A percentile compares a stretch with the other conserved stretches of the same genome.
Evolutionary conservation across 176 grass and related monocot genomes (phyloP).

Genomic region (Rhynchospora breviuscula): DNA sequence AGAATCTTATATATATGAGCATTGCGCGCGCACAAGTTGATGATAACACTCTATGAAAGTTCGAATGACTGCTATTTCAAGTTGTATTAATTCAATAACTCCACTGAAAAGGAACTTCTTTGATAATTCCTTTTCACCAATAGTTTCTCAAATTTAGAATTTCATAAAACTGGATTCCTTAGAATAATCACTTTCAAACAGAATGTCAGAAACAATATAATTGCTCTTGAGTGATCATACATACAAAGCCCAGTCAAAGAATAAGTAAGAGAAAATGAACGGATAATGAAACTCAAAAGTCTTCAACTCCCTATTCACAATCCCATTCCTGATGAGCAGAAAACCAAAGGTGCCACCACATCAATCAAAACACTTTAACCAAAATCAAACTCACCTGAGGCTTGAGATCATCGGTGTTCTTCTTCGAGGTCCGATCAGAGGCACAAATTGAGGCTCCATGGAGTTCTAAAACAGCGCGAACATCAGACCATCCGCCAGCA

Average conservation of each 20-base stretch:
- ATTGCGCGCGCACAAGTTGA: not conserved
- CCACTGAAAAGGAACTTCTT: not conserved
- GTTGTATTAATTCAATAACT: not conserved
- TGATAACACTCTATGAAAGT: not conserved
- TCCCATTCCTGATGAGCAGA: not conserved
- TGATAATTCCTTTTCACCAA: not conserved
- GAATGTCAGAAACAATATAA: not conserved
- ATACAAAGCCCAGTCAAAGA: not conserved
- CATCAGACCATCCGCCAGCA: not conserved
- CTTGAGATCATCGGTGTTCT: slow-evolving; percentile 3
- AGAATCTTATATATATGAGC: not conserved
- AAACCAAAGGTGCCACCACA: not conserved
- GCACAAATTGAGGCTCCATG: slow-evolving; percentile 1
- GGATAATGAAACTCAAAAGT: not conserved
- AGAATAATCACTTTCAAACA: not conserved
- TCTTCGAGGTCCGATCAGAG: not conserved
- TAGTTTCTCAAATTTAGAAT: not conserved
- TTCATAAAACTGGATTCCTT: not conserved
- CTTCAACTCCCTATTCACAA: not conserved
- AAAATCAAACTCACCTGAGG: slow-evolving; percentile 23
- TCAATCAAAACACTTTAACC: not conserved
- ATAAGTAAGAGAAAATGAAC: not conserved
- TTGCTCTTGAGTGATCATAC: not conserved
- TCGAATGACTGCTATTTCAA: not conserved
- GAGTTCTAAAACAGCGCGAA: slow-evolving; percentile 8